A percentile compares a stretch with the other conserved stretches of the same genome.
phyloP scores from a whole-genome alignment of 2,329 filamentous ascomycete genomes.

The Zymoseptoria tritici region DNA sequence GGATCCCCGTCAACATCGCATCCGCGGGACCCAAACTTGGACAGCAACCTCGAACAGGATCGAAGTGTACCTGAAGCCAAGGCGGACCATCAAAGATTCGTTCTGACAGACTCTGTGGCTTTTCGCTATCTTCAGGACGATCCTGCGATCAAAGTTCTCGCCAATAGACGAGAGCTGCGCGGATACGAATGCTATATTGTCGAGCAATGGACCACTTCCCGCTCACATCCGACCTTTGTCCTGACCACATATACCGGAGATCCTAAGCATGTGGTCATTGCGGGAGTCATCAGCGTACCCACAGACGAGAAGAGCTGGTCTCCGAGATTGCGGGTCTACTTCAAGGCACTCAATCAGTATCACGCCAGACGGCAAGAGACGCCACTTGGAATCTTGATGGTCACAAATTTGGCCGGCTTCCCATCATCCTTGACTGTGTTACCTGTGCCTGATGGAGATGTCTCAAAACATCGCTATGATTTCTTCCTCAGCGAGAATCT shows the following conservation, averaged over 20 bases:
- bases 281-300: constrained; percentile 74
- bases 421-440: constrained; percentile 92
- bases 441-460: constrained; percentile 75
- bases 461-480: constrained; percentile 67
- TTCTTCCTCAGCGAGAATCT: constrained; percentile 94
- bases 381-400: constrained; percentile 75
- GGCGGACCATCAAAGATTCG: constrained; percentile 48
- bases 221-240: constrained; percentile 79
- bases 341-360: constrained; percentile 75
- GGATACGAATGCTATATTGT: constrained; percentile 93
- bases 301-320: constrained; percentile 76
- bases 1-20: constrained; percentile 8
- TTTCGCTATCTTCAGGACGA: constrained; percentile 81
- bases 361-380: constrained; percentile 81
- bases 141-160: constrained; percentile 63
- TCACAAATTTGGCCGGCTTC: constrained; percentile 88
- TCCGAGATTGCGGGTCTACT: constrained; percentile 69
- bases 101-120: constrained; percentile 59
- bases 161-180: constrained; percentile 60
- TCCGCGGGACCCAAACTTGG: constrained; percentile 3
- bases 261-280: constrained; percentile 65
- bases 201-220: constrained; percentile 95
- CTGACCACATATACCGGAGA: constrained; percentile 93
- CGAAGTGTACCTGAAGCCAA: constrained; percentile 4
- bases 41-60: constrained; percentile 3